Conservation (phyloP, 805 yeast species). For the Wickerhamiella hasegawae region DNA sequence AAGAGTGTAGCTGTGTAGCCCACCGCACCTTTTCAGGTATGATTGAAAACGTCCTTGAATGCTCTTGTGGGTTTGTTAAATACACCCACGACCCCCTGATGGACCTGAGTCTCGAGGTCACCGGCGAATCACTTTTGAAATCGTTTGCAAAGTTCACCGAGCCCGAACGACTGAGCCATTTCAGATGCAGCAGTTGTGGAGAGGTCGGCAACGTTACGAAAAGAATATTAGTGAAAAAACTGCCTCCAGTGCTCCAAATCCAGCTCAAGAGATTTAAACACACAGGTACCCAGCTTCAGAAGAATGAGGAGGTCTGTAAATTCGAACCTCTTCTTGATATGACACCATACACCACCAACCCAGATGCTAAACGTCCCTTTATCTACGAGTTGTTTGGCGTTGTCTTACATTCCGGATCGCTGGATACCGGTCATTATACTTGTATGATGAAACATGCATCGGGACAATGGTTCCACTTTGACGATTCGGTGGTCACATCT, state of each 20-base stretch:
- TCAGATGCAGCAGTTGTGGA: conserved; percentile 53
- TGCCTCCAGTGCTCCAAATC: conserved; percentile 67
- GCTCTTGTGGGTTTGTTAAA: conserved; percentile 54
- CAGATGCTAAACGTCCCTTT: conserved; percentile 16
- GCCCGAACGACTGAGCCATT: conserved; percentile 62
- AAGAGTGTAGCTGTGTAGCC: conserved; percentile 57
- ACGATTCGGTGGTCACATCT: conserved; percentile 67
- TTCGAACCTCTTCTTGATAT: conserved; percentile 64
- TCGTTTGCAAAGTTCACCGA: conserved; percentile 67
- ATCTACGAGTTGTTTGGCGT: conserved; percentile 74
- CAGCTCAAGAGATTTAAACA: conserved; percentile 71
- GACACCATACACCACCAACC: conserved; percentile 32
- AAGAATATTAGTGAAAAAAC: conserved; percentile 45
- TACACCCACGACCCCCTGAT: conserved; percentile 73
- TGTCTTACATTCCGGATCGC: conserved; percentile 80
- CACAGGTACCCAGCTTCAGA: conserved; percentile 29
- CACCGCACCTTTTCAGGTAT: conserved; percentile 76
- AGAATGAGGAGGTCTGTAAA: conserved; percentile 57
- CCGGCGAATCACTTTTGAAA: conserved; percentile 29
- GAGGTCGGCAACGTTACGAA: conserved; percentile 52
- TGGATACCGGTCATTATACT: conserved; percentile 90
- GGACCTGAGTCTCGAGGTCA: conserved; percentile 71
- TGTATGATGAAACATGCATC: conserved; percentile 42
- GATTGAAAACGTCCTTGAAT: conserved; percentile 61
- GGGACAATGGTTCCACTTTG: conserved; percentile 67